A percentile compares a stretch with the other conserved stretches of the same genome.
phyloP scores from a whole-genome alignment of 208 protist species.

The Trypanosoma rangeli region DNA sequence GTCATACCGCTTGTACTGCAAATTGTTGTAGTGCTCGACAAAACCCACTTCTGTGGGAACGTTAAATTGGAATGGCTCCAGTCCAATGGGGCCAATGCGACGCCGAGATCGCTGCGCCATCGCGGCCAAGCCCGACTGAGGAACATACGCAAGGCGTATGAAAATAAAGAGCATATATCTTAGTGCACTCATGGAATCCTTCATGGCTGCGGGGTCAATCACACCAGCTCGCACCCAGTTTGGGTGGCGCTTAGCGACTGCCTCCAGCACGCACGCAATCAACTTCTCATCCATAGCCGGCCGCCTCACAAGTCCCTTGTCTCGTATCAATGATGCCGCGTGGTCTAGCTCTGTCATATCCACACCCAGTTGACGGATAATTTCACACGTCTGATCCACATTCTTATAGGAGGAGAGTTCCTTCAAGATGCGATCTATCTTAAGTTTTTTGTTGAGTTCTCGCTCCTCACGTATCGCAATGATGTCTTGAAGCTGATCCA shows the following conservation, averaged over 20 bases:
- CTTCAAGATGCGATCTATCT: constrained; percentile 33
- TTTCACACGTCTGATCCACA: constrained; percentile 47
- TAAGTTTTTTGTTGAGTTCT: constrained; percentile 13
- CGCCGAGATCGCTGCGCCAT: constrained; percentile 79
- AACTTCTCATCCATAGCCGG: constrained; percentile 36
- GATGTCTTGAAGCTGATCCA: constrained; percentile 45
- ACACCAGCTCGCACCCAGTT: constrained; percentile 72
- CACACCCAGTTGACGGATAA: constrained; percentile 47
- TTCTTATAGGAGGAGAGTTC: constrained; percentile 58
- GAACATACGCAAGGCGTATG: constrained; percentile 80
- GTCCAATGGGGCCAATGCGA: constrained; percentile 74
- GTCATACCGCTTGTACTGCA: constrained; percentile 91
- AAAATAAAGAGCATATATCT: constrained; percentile 71
- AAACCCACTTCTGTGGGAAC: constrained; percentile 78
- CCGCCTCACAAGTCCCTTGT: constrained; percentile 27
- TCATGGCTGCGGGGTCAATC: constrained; percentile 20
- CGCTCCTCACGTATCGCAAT: constrained; percentile 44
- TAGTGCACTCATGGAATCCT: constrained; percentile 26
- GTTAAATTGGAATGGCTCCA: constrained; percentile 67
- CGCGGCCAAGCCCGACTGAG: constrained; percentile 69
- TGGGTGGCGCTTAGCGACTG: constrained; percentile 64
- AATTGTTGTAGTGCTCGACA: constrained; percentile 88
- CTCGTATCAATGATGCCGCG: constrained; percentile 21
- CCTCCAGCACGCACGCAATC: constrained; percentile 39
- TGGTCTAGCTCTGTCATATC: constrained; percentile 48